phyloP scores from a whole-genome alignment of 2,329 filamentous ascomycete species.

The Nemania sp. region DNA sequence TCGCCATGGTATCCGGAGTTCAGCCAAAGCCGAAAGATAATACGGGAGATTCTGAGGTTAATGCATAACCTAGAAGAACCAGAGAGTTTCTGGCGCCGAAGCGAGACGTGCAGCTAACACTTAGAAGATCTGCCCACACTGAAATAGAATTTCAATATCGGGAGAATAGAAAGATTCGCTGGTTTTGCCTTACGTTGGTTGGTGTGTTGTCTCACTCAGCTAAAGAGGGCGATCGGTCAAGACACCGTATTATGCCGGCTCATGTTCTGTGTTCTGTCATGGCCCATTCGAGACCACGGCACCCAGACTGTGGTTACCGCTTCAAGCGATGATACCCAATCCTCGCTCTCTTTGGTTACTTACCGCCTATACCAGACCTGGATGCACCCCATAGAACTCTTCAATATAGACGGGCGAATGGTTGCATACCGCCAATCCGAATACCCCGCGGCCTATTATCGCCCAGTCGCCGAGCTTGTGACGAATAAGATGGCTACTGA shows the following conservation, averaged over 20 bases:
- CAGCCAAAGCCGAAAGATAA: not conserved
- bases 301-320: no score
- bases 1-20: conserved; percentile 2
- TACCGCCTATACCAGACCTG: not conserved
- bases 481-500: not conserved
- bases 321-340: conserved; percentile 4
- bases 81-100: not conserved
- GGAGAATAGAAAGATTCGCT: not conserved
- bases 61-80: not conserved
- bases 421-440: not conserved
- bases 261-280: no score
- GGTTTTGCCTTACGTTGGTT: not conserved
- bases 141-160: not conserved
- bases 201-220: not conserved
- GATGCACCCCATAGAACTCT: not conserved
- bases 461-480: not conserved
- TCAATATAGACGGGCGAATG: not conserved
- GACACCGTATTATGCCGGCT: not conserved
- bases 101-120: not conserved
- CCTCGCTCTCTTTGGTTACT: not conserved
- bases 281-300: no score
- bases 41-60: no score
- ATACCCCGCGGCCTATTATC: not conserved
- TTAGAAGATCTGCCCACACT: not conserved
- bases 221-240: conserved; percentile 3